A percentile compares a stretch with the other conserved stretches of the same genome.
Evolutionary conservation across 1,139 yeast genomes (phyloP).

Genomic region (Blastobotrys petasosporus): DNA sequence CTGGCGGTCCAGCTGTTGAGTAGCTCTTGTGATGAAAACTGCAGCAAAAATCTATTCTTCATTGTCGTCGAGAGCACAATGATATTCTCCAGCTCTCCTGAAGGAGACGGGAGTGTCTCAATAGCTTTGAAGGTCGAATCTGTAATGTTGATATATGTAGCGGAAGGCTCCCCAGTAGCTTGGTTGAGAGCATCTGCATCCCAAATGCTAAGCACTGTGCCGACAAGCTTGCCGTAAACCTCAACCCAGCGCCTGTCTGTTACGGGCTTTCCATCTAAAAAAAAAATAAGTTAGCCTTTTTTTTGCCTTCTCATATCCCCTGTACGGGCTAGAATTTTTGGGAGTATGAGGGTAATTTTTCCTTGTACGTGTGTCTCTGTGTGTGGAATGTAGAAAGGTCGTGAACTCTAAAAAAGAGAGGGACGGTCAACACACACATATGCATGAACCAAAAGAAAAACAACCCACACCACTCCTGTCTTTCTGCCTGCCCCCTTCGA

Average conservation of each 20-base stretch:
- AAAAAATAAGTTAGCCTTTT: conserved; percentile 4
- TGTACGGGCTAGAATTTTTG: background rate
- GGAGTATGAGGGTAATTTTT: too few relatives aligned
- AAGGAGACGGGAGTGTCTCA: conserved; percentile 53
- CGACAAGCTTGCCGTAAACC: conserved; percentile 85
- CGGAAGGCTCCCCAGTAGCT: conserved; percentile 43
- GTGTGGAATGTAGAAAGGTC: too few relatives aligned
- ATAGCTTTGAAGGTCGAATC: conserved; percentile 84
- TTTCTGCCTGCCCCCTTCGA: too few relatives aligned
- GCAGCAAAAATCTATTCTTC: conserved; percentile 78
- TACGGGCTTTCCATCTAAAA: conserved; percentile 73
- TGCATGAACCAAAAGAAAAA: background rate
- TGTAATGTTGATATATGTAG: conserved; percentile 84
- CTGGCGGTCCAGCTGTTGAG: conserved; percentile 69
- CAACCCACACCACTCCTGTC: background rate
- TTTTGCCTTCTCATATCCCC: background rate
- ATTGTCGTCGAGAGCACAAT: conserved; percentile 84
- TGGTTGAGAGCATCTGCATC: conserved; percentile 71
- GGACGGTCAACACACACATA: too few relatives aligned
- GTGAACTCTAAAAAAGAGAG: too few relatives aligned
- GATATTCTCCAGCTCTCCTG: conserved; percentile 65
- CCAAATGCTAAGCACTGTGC: conserved; percentile 91
- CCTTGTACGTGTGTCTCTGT: too few relatives aligned
- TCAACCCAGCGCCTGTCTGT: conserved; percentile 83
- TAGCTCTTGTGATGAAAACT: conserved; percentile 45